A percentile compares a stretch with the other conserved stretches of the same genome.
phyloP scores from a whole-genome alignment of 305 asterid species.

The Ajuga reptans region DNA sequence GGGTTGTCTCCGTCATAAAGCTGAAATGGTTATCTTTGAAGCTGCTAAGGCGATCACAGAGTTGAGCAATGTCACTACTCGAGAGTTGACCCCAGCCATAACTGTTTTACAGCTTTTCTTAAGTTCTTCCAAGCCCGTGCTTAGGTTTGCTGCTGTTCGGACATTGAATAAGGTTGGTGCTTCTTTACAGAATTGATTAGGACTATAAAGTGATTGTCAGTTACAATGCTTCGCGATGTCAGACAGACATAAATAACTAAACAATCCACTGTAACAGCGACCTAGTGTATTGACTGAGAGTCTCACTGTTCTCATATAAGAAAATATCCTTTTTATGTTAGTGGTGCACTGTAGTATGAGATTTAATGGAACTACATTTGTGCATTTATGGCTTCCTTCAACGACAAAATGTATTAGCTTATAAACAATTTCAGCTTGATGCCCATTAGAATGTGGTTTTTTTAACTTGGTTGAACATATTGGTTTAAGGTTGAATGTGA shows the following conservation, averaged over 20 bases:
- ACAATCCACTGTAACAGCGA: neutral
- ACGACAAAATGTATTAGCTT: too few relatives aligned
- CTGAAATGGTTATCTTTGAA: slow-evolving; percentile 92
- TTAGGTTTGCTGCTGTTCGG: slow-evolving; percentile 93
- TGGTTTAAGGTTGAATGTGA: too few relatives aligned
- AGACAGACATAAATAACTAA: neutral
- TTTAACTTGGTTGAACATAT: too few relatives aligned
- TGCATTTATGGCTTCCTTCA: neutral
- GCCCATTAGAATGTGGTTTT: too few relatives aligned
- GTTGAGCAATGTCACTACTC: slow-evolving; percentile 61
- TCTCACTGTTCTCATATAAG: neutral
- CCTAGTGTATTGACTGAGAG: neutral
- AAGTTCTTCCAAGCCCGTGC: slow-evolving; percentile 89
- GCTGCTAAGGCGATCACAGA: slow-evolving; percentile 95
- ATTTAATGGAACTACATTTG: neutral
- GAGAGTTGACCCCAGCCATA: slow-evolving; percentile 88
- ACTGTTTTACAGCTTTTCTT: slow-evolving; percentile 80
- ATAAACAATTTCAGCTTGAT: too few relatives aligned
- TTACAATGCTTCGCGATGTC: neutral
- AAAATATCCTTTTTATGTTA: neutral
- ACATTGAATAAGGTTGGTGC: slow-evolving; percentile 74
- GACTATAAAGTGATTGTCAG: neutral
- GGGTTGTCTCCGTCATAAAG: slow-evolving; percentile 89
- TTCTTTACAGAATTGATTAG: neutral
- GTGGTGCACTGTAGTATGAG: neutral